These are phyloP conservation scores for Aspergillus sp. DNA, from an alignment of 2,329 filamentous ascomycete species.

Conservation along the genomic window DNA sequence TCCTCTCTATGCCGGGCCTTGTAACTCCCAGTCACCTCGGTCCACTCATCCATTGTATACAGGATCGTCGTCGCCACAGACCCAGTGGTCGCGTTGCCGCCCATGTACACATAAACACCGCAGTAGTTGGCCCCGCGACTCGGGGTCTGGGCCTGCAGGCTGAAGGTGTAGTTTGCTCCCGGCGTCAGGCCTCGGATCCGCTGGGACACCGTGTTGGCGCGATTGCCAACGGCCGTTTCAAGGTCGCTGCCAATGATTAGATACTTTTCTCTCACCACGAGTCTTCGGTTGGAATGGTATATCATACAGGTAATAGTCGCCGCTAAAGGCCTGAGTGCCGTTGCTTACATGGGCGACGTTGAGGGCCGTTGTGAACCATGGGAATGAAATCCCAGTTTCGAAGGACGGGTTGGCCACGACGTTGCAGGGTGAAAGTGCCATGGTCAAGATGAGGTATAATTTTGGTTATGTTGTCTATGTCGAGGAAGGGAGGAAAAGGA, in stretches of 20 bases:
- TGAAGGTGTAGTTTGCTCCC: constrained; percentile 17
- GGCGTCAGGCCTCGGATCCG: constrained; percentile 13
- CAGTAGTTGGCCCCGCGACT: constrained; percentile 13
- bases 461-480: not conserved
- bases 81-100: constrained; percentile 17
- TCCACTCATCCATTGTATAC: constrained; percentile 16
- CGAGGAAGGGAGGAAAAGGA: not conserved
- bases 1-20: constrained; percentile 12
- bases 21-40: constrained; percentile 15
- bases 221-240: constrained; percentile 20
- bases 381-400: constrained; percentile 18
- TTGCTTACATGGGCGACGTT: constrained; percentile 20
- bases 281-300: not conserved
- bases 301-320: constrained; percentile 22
- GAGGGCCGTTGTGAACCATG: constrained; percentile 19
- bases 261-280: not conserved
- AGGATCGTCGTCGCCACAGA: constrained; percentile 9
- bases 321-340: constrained; percentile 15
- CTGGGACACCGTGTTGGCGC: constrained; percentile 21
- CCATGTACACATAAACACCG: constrained; percentile 15
- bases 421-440: constrained; percentile 20
- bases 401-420: constrained; percentile 22
- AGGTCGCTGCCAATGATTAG: constrained; percentile 11
- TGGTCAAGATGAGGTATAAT: not conserved
- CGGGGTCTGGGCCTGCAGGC: constrained; percentile 12